phyloP scores from a whole-genome alignment of 176 grass and related monocot species.

The Puccinellia tenuiflora region DNA sequence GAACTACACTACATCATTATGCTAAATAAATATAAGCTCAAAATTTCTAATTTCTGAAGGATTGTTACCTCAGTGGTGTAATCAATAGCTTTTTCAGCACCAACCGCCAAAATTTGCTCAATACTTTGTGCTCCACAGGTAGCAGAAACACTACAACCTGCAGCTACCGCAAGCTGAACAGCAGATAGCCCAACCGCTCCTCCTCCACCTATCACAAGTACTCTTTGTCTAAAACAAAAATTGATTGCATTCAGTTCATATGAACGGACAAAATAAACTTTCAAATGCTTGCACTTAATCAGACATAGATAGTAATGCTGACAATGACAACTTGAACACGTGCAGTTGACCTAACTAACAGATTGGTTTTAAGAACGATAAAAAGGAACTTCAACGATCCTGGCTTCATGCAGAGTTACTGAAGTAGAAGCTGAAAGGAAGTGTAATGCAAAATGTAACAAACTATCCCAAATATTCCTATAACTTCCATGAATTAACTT shows the following conservation, averaged over 20 bases:
- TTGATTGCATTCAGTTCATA: background rate
- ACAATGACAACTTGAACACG: background rate
- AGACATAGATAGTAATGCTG: background rate
- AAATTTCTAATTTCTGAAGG: constrained; percentile 6
- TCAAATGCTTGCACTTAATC: constrained; percentile 6
- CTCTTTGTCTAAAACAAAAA: constrained; percentile 60
- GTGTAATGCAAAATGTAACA: background rate
- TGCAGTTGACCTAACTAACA: background rate
- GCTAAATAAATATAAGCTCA: background rate
- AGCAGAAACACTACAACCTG: constrained; percentile 63
- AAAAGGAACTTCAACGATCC: background rate
- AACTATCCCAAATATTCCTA: background rate
- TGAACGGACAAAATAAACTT: constrained; percentile 1
- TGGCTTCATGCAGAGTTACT: background rate
- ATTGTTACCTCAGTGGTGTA: constrained; percentile 70
- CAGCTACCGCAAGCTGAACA: constrained; percentile 74
- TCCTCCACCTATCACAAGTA: constrained; percentile 92
- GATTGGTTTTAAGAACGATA: background rate
- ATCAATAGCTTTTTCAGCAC: constrained; percentile 93
- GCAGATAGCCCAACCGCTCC: constrained; percentile 86
- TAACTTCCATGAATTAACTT: background rate
- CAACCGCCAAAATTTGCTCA: constrained; percentile 53
- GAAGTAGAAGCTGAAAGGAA: background rate
- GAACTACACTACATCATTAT: background rate
- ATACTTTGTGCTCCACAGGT: constrained; percentile 86